Base-by-base conservation (phyloP, 228 moss, liverwort and hornwort species). In the Sphagnum fallax region DNA sequence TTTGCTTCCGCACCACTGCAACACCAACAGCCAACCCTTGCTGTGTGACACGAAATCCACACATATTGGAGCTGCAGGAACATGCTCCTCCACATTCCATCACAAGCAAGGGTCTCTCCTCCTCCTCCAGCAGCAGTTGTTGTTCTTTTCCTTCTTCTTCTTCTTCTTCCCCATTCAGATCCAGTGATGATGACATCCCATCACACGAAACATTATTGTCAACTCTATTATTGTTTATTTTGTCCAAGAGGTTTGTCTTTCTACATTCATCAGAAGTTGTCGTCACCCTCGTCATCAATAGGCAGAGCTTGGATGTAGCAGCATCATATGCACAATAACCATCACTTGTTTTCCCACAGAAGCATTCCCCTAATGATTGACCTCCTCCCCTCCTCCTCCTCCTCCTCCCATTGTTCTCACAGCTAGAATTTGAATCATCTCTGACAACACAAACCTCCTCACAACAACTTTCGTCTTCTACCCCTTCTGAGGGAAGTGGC, bases 51-150 rank as follows among this genome's bases (percentile, higher is more conserved):
- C 95, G 89, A 53, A 73, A 77, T 66, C 71, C 67, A 71, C 95
- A 95, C 32, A 32, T 1, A 6, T 61, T 52, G 52, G 51, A 8
- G 70, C 77, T 77, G 79, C 95, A 95, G 65, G 74, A 63, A 63
- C 95, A 95, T 57, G 81, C 83, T 62, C 80, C 84, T 78, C 95
- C 95, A 77, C 95, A 95, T 70, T 95, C 95, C 78, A 88, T 67
- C 51, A 95, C 73, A 32, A 89, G 75, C 63, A 81, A 77, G 52
- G 87, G 87, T 14, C 83, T 91, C 15, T 84, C 79, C 13, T 70
- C 67, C 66, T 63, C 49, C 50, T 80, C 16, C 15, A 68, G 57
- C 66, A 47, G 11, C 65, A 15, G 52, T 52, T 2, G 15, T 60
- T 11, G 12, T 60, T 60, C 59, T 15, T 60, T 60, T 15, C 15